Base-by-base conservation (phyloP, 768 basidiomycete genomes). In the Trametes coccinea region DNA sequence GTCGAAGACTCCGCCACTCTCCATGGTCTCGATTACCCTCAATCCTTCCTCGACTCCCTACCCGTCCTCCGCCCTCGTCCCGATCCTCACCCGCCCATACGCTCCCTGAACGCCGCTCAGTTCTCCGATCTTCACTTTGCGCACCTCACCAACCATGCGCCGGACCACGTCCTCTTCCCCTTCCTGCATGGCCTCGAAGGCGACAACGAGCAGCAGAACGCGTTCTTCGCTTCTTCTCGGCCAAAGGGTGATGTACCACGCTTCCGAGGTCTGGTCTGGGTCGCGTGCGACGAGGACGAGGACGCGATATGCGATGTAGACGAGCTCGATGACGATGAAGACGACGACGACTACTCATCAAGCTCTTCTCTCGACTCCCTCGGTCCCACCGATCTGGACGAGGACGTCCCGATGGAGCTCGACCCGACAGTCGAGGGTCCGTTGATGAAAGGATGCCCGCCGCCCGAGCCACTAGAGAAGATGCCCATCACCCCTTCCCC, bases 151-250 rank as follows among this genome's bases (percentile, higher is more conserved):
- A 75, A 84, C 1, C 90, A 95, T 73, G 84, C 91, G 1, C 89
- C 89, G 0, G 93, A 96, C 76, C 79, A 81, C 43, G 81, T 88
- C 66, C 83, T 95, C 59, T 96, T 96, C 72, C 93, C 93, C 0
- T 96, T 94, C 76, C 76, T 93, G 14, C 93, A 95, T 68, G 91
- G 93, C 46, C 79, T 95, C 62, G 93, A 95, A 69, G 88, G 91
- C 64, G 81, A 87, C 60, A 92, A 93, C 70, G 74, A 82, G 14
- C 85, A 87, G 0, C 93, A 93, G 76, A 92, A 90, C 68, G 79
- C 82, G 22, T 95, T 95, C 80, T 95, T 95, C 71, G 80, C 83
- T 10, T 70, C 80, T 9, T 56, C 59, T n/a, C 58, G 63, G 50
- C 61, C 53, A 7, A 58, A 53, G 58, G 63, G 64, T 33, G 47